Evolutionary conservation across 2,329 filamentous ascomycete genomes (phyloP), one percentile per base, ranked within the genome.

Genomic region (Ilyonectria robusta): DNA sequence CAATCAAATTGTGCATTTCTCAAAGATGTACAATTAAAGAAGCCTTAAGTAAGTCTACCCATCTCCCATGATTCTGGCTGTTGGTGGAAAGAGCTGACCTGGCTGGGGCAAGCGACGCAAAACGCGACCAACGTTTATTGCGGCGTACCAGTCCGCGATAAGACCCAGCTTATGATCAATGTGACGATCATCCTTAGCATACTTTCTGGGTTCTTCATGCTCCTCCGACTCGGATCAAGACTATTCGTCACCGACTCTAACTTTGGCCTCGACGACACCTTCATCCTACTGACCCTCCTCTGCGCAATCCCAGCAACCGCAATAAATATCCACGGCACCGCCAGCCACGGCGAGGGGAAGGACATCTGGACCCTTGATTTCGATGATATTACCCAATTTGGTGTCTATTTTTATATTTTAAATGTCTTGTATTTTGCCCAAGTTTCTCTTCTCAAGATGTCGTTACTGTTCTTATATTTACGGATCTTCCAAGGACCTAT

Each of bases 171-270:
- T 10, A 64, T 64, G 35, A n/a, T 68, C 59, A 53, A 66, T 37
- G 62, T 70, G 2, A 64, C 59, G 2, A 66, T 73, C 23, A 26
- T 65, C 47, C 62, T 72, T 42, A 67, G 64, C n/a, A 47, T 54
- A 42, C 40, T 73, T 4, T 68, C 73, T 15, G 54, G 46, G 17
- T 19, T 72, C 2, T 53, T 68, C 4, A 58, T 74, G n/a, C 31
- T 60, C 31, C 63, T 65, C 3, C 69, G 73, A 15, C 47, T 75
- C 11, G 21, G 54, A 17, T 75, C 66, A 48, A 74, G 72, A 44
- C 15, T 68, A 6, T 50, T 61, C 19, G 59, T 68, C 47, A 67
- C 51, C 8, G 55, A 69, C 6, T 61, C 56, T 19, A 59, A 60
- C 57, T 66, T 68, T 26, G 62, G 66, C 31, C 57, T 70, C 44